These are phyloP conservation scores for Aureobasidium vineae DNA, from an alignment of 2,329 filamentous ascomycete species.

Conservation along the genomic window DNA sequence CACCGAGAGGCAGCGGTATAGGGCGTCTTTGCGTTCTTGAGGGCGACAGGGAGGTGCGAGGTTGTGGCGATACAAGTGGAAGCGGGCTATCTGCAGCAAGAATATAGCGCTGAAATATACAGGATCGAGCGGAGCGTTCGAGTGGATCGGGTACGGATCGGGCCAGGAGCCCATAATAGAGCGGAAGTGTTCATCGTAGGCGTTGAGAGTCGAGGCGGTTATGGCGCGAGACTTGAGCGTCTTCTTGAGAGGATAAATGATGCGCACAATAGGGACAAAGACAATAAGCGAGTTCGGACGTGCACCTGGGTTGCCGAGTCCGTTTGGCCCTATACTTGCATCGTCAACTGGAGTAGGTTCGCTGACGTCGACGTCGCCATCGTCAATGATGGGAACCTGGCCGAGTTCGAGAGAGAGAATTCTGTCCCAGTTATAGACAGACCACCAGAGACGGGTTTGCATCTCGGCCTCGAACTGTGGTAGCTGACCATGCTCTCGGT, in stretches of 20 bases:
- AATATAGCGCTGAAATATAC: conserved; percentile 71
- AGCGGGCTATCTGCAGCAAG: conserved; percentile 77
- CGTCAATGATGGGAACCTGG: conserved; percentile 77
- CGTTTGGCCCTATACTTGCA: conserved; percentile 62
- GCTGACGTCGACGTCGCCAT: conserved; percentile 80
- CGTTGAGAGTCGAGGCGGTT: conserved; percentile 64
- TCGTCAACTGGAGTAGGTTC: conserved; percentile 81
- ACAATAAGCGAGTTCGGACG: conserved; percentile 71
- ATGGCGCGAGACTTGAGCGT: conserved; percentile 68
- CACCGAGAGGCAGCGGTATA: conserved; percentile 72
- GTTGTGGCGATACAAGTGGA: conserved; percentile 86
- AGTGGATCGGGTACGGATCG: conserved; percentile 66
- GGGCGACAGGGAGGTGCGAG: conserved; percentile 68
- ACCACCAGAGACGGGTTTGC: conserved; percentile 89
- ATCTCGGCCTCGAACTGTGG: conserved; percentile 78
- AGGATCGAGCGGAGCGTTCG: conserved; percentile 67
- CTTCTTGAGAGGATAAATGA: conserved; percentile 70
- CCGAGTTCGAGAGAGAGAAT: conserved; percentile 76
- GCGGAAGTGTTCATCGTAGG: conserved; percentile 77
- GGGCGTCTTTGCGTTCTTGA: conserved; percentile 65
- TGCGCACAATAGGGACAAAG: conserved; percentile 76
- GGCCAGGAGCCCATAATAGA: conserved; percentile 75
- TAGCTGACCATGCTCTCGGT: conserved; percentile 71
- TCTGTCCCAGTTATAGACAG: conserved; percentile 83
- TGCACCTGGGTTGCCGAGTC: conserved; percentile 45